Percentiles rank a stretch among this genome's conserved stretches.
These are phyloP conservation scores for Suillus fuscotomentosus DNA, from an alignment of 768 basidiomycete genomes.

Conservation along the genomic window DNA sequence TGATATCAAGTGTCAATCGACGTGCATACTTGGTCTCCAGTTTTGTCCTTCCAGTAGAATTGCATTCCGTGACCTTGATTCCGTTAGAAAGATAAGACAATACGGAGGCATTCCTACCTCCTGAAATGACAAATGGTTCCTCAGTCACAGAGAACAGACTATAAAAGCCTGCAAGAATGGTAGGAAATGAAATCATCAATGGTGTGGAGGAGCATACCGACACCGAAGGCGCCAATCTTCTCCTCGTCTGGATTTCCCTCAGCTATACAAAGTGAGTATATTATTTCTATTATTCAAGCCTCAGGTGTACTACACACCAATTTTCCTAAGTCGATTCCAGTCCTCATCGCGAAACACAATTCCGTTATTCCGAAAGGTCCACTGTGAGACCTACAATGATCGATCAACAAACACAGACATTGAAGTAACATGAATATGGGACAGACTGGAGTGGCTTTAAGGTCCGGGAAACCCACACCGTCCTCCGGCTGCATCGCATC, in stretches of 20 bases:
- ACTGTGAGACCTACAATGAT: slow-evolving; percentile 62
- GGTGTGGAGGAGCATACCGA: slow-evolving; percentile 44
- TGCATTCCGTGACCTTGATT: slow-evolving; percentile 82
- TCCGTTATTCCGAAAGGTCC: slow-evolving; percentile 90
- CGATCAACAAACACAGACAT: not conserved
- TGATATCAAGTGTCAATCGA: not conserved
- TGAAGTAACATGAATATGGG: not conserved
- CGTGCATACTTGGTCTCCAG: slow-evolving; percentile 62
- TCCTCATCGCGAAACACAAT: slow-evolving; percentile 80
- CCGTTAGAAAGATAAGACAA: slow-evolving; percentile 19
- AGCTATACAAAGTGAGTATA: slow-evolving; percentile 40
- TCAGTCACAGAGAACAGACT: slow-evolving; percentile 83
- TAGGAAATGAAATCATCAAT: not conserved
- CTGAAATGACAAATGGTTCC: slow-evolving; percentile 79
- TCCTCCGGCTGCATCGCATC: slow-evolving; percentile 11
- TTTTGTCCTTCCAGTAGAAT: slow-evolving; percentile 94
- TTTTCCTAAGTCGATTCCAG: slow-evolving; percentile 88
- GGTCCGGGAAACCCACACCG: slow-evolving; percentile 47
- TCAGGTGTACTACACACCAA: slow-evolving; percentile 45
- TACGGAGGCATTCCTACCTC: slow-evolving; percentile 42
- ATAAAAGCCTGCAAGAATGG: slow-evolving; percentile 56
- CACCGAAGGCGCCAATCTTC: slow-evolving; percentile 94
- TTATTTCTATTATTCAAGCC: not conserved
- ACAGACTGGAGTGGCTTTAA: slow-evolving; percentile 57
- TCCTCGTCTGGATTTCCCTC: slow-evolving; percentile 93